phyloP scores from a whole-genome alignment of 352 stramenopile genomes.

The Phytophthora boehmeriae region DNA sequence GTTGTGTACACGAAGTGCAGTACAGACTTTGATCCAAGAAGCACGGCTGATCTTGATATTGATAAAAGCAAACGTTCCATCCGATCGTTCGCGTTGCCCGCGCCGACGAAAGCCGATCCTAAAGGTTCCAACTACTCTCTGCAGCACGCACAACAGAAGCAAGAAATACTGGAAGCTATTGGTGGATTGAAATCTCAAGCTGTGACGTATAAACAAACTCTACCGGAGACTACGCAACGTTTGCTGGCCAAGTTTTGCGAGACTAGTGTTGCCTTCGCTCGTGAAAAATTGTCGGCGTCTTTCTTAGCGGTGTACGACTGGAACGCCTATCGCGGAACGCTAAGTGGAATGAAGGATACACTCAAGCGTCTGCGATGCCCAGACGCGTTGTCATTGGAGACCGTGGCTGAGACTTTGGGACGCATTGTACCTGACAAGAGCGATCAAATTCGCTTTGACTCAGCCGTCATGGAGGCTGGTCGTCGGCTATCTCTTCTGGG shows the following conservation, averaged over 20 bases:
- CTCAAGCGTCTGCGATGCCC: conserved; percentile 1
- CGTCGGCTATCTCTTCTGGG: conserved; percentile 1
- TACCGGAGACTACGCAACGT: conserved; percentile 9
- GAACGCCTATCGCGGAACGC: not conserved
- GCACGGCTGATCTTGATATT: conserved; percentile 21
- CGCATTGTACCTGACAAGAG: not conserved
- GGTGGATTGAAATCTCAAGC: not conserved
- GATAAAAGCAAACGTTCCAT: conserved; percentile 14
- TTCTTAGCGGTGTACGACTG: conserved; percentile 17
- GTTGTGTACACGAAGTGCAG: conserved; percentile 34
- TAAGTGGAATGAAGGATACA: not conserved
- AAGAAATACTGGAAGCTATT: conserved; percentile 6
- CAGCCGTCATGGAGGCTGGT: not conserved
- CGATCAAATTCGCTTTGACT: not conserved
- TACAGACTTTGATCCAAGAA: conserved; percentile 23
- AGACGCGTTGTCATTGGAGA: not conserved
- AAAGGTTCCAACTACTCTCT: conserved; percentile 18
- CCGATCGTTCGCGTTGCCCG: conserved; percentile 18
- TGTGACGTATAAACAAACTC: conserved; percentile 6
- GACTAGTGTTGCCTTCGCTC: conserved; percentile 2
- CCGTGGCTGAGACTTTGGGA: not conserved
- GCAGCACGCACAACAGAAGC: conserved; percentile 2
- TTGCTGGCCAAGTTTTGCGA: conserved; percentile 12
- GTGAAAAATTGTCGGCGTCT: conserved; percentile 4
- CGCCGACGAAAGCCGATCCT: not conserved